These are phyloP conservation scores for Hirsutella rhossiliensis DNA, from an alignment of 2,329 filamentous ascomycete genomes.

Conservation along the genomic window DNA sequence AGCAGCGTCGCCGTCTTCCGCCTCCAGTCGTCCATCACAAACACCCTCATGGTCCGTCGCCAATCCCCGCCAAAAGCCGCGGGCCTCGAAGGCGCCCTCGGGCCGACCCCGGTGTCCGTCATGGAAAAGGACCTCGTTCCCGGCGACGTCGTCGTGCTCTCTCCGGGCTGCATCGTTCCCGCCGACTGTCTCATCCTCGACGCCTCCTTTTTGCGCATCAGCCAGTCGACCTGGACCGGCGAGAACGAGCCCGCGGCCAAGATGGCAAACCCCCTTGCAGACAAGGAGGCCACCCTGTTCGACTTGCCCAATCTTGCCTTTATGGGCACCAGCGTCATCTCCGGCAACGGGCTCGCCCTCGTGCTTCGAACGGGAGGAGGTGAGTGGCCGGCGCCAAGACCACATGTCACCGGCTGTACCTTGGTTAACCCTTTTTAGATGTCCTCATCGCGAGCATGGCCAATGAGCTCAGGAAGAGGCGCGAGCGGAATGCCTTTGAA, in stretches of 20 bases:
- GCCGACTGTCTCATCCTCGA: conserved; percentile 17
- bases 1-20: conserved; percentile 13
- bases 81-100: neutral
- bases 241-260: conserved; percentile 15
- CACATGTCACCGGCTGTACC: no score
- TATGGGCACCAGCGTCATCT: conserved; percentile 16
- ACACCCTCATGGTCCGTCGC: conserved; percentile 10
- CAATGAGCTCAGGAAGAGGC: conserved; percentile 11
- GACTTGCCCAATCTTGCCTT: conserved; percentile 14
- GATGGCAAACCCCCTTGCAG: conserved; percentile 4
- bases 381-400: neutral
- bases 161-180: conserved; percentile 12
- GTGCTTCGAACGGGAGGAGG: conserved; percentile 12
- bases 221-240: conserved; percentile 18
- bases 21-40: conserved; percentile 12
- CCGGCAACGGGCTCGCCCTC: conserved; percentile 13
- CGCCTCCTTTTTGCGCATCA: conserved; percentile 13
- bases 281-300: conserved; percentile 11
- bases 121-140: conserved; percentile 10
- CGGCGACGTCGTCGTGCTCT: conserved; percentile 11
- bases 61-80: neutral
- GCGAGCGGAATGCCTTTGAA: conserved; percentile 14
- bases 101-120: conserved; percentile 1
- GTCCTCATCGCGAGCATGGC: conserved; percentile 14
- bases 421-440: conserved; percentile 4